phyloP scores from a whole-genome alignment of 768 basidiomycete genomes.

The Coprinellus micaceus region DNA sequence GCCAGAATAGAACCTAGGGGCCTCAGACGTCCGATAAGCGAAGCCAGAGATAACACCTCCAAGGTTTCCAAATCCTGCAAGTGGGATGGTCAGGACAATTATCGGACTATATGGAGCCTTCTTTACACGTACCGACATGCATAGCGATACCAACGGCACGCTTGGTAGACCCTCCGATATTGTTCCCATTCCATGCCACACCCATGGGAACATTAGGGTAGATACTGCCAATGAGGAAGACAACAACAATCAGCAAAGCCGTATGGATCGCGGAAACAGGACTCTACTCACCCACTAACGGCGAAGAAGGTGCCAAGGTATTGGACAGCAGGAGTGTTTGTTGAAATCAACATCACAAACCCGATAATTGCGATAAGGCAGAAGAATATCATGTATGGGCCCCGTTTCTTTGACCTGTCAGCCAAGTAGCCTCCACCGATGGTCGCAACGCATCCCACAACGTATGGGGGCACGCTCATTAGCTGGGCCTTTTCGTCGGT shows the following conservation, averaged over 20 bases:
- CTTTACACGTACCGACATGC: constrained; percentile 25
- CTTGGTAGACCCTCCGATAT: constrained; percentile 30
- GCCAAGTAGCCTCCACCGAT: constrained; percentile 22
- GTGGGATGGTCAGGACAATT: background rate
- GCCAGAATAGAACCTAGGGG: constrained; percentile 28
- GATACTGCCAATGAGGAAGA: constrained; percentile 21
- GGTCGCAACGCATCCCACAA: constrained; percentile 26
- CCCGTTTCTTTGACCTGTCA: constrained; percentile 23
- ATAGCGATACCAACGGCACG: constrained; percentile 32
- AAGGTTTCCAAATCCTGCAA: constrained; percentile 28
- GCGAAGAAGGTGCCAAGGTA: constrained; percentile 29
- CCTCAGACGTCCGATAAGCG: constrained; percentile 24
- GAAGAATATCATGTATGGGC: constrained; percentile 26
- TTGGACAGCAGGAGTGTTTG: constrained; percentile 22
- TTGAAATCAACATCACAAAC: constrained; percentile 26
- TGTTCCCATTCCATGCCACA: constrained; percentile 33
- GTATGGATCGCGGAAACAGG: background rate
- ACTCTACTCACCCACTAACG: constrained; percentile 24
- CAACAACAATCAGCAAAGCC: constrained; percentile 5
- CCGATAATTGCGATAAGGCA: constrained; percentile 23
- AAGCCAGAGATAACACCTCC: constrained; percentile 30
- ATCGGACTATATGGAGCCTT: background rate
- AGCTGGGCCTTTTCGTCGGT: constrained; percentile 27
- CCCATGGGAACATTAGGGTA: constrained; percentile 30
- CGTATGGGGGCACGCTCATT: constrained; percentile 31